Evolutionary conservation across 345 rosid species (phyloP).

Genomic region (Angophora floribunda): DNA sequence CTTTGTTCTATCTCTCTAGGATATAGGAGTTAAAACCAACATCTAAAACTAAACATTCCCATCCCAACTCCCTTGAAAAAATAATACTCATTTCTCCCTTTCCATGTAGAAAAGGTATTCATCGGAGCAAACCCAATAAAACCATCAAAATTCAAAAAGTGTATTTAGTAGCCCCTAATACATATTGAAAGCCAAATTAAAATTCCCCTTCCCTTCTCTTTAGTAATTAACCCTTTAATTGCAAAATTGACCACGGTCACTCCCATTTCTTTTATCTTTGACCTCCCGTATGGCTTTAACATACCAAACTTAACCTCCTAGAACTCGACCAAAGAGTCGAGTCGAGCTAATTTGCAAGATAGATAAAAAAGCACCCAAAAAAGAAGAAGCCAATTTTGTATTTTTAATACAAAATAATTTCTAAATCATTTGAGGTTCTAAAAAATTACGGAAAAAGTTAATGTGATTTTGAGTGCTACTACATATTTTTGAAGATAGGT

Average conservation of each 20-base stretch:
- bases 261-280: not conserved
- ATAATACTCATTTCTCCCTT: too few species aligned
- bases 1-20: too few species aligned
- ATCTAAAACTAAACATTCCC: too few species aligned
- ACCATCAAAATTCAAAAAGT: not conserved
- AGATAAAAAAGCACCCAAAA: not conserved
- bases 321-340: not conserved
- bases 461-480: not conserved
- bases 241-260: not conserved
- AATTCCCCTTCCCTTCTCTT: not conserved
- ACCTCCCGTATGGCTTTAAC: not conserved
- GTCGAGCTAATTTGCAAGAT: not conserved
- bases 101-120: too few species aligned
- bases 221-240: not conserved
- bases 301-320: not conserved
- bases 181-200: not conserved
- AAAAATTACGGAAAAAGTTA: not conserved
- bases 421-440: not conserved
- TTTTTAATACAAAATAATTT: not conserved
- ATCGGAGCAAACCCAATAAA: too few species aligned
- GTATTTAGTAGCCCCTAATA: not conserved
- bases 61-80: too few species aligned
- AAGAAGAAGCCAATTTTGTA: not conserved
- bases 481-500: not conserved
- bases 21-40: too few species aligned